Evolutionary conservation across 192 early-diverging fungal species (phyloP), one percentile per base, ranked within the genome.

Genomic region (Entomortierella chlamydospora): DNA sequence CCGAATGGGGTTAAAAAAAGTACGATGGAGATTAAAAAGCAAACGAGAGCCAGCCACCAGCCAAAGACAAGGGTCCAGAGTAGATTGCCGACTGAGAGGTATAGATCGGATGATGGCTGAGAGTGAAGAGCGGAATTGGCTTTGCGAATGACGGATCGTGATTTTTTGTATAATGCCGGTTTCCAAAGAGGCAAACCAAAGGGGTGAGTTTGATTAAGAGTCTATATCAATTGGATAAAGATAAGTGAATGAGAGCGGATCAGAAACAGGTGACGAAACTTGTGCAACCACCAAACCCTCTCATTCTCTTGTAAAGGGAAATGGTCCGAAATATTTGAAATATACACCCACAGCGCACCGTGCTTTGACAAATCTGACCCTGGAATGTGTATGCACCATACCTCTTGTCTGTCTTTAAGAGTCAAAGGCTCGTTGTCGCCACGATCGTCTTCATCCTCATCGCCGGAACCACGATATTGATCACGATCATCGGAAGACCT

Each of bases 101-200:
- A 96, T 42, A 95, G 72, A 64, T 91, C 85, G 15, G 89, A 81
- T 29, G 88, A 86, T 18, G 92, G 88, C 64, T 88, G 72, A 53
- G 93, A 86, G 79, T 97, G 97, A 20, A 99, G 84, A 26, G 91
- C 95, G 22, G 87, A 82, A 77, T 97, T 91, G 41, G 94, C 95
- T 7, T 90, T 89, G 25, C 91, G 89, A 62, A 94, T 92, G 51
- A 97, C 93, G 12, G 93, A 93, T 20, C 97, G 93, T 18, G 92
- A 90, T 81, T 99, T 99, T 68, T 95, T 94, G 87, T 97, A 99
- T 20, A 99, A 86, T 13, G 96, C 95, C 26, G 95, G 95, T 83
- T 99, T 99, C 97, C 97, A 99, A 34, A 99, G 87, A 43, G 93
- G 94, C 53, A 99, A 81, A 31, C 97, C 97, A 70, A 99, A 99